Percentiles rank a stretch among this genome's conserved stretches.
phyloP scores from a whole-genome alignment of 331 rosid species.

The Rhamnella rubrinervis region DNA sequence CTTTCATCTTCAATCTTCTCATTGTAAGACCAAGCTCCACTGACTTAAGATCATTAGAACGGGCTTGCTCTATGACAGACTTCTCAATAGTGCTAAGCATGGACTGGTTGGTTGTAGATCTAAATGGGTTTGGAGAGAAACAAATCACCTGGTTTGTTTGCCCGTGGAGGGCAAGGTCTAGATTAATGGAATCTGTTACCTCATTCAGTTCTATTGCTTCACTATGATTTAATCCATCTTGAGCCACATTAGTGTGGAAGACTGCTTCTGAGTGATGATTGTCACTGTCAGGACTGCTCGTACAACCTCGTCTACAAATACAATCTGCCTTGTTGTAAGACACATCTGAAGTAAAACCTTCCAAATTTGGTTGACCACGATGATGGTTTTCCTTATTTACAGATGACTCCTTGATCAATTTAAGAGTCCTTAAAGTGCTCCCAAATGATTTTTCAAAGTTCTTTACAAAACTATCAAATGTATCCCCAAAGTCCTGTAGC shows the following conservation, averaged over 20 bases:
- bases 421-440: constrained; percentile 75
- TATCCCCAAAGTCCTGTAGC: constrained; percentile 73
- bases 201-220: constrained; percentile 36
- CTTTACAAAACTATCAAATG: constrained; percentile 56
- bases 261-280: constrained; percentile 29
- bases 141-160: constrained; percentile 44
- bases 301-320: constrained; percentile 27
- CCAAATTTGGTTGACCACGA: constrained; percentile 22
- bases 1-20: constrained; percentile 50
- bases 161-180: constrained; percentile 37
- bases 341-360: constrained; percentile 27
- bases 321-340: constrained; percentile 21
- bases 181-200: constrained; percentile 26
- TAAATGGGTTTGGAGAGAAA: constrained; percentile 34
- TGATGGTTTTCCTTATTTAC: constrained; percentile 24
- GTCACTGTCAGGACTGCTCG: constrained; percentile 30
- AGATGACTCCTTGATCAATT: constrained; percentile 53
- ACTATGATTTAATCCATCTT: constrained; percentile 22
- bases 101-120: constrained; percentile 29
- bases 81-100: constrained; percentile 39
- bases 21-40: constrained; percentile 54
- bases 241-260: constrained; percentile 13
- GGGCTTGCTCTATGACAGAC: constrained; percentile 62
- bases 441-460: constrained; percentile 79
- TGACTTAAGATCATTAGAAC: constrained; percentile 69